Percentiles rank a stretch among this genome's conserved stretches.
Evolutionary conservation across 2,329 filamentous ascomycete genomes (phyloP).

Genomic region (Colletotrichum australisinense): DNA sequence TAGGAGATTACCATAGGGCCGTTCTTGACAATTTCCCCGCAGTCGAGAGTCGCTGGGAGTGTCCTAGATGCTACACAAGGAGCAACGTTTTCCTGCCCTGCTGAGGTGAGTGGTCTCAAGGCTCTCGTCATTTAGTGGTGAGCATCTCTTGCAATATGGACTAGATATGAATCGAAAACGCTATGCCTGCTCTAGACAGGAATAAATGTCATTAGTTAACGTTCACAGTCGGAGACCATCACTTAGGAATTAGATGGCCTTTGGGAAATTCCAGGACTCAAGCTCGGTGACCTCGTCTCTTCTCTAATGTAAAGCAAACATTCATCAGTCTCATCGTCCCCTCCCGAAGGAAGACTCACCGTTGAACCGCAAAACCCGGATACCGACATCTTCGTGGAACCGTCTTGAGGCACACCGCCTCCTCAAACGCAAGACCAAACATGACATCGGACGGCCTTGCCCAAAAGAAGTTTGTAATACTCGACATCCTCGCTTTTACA

Average conservation of each 20-base stretch:
- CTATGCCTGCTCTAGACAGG: rapidly evolving
- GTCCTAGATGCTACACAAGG: too few relatives aligned
- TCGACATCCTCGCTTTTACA: not conserved
- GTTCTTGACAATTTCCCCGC: too few relatives aligned
- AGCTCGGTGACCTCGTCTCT: not conserved
- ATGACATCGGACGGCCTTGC: not conserved
- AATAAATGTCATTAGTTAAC: too few relatives aligned
- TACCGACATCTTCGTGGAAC: slow-evolving; percentile 18
- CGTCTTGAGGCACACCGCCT: slow-evolving; percentile 10
- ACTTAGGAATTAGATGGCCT: not conserved
- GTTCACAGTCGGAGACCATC: not conserved
- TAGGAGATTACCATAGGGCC: too few relatives aligned
- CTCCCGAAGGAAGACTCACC: not conserved
- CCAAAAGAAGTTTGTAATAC: not conserved
- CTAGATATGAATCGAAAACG: too few relatives aligned
- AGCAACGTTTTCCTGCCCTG: too few relatives aligned
- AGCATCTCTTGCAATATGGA: too few relatives aligned
- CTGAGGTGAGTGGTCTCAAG: too few relatives aligned
- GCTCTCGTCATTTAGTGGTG: too few relatives aligned
- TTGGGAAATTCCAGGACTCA: not conserved
- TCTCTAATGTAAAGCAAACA: not conserved
- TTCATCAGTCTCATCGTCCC: too few relatives aligned
- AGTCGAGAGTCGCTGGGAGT: too few relatives aligned
- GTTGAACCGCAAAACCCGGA: not conserved
- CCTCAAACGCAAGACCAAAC: not conserved